A percentile compares a stretch with the other conserved stretches of the same genome.
These are phyloP conservation scores for Uncinocarpus reesii DNA, from an alignment of 2,329 filamentous ascomycete species.

Conservation along the genomic window DNA sequence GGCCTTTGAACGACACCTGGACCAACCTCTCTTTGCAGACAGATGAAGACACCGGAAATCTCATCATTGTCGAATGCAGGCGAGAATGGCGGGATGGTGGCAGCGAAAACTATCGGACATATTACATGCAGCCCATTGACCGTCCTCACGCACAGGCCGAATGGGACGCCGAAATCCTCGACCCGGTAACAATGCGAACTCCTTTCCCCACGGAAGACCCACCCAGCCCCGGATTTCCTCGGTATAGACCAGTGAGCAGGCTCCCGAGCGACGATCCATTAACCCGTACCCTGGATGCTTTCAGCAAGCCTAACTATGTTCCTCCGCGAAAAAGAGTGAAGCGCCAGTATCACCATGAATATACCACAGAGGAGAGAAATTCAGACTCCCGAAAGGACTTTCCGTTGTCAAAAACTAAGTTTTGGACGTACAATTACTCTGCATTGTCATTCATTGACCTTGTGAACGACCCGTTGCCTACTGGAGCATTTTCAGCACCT, in stretches of 20 bases:
- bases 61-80: constrained; percentile 57
- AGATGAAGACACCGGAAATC: constrained; percentile 48
- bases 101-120: constrained; percentile 53
- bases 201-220: neutral
- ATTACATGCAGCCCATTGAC: constrained; percentile 46
- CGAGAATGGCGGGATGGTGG: constrained; percentile 54
- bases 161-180: constrained; percentile 4
- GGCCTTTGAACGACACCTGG: constrained; percentile 65
- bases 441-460: constrained; percentile 36
- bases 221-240: constrained; percentile 13
- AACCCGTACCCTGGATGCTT: constrained; percentile 22
- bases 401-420: constrained; percentile 37
- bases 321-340: constrained; percentile 30
- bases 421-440: constrained; percentile 34
- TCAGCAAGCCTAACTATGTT: constrained; percentile 27
- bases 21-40: constrained; percentile 52
- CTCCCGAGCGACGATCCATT: constrained; percentile 24
- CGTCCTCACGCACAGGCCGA: constrained; percentile 17
- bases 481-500: constrained; percentile 21
- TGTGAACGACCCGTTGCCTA: constrained; percentile 31
- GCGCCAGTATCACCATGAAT: constrained; percentile 34
- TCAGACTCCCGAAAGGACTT: constrained; percentile 28
- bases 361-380: constrained; percentile 21
- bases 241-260: constrained; percentile 14
- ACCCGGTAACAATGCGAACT: neutral